phyloP scores from a whole-genome alignment of 2,329 filamentous ascomycete species.

The Clarireedia paspali region DNA sequence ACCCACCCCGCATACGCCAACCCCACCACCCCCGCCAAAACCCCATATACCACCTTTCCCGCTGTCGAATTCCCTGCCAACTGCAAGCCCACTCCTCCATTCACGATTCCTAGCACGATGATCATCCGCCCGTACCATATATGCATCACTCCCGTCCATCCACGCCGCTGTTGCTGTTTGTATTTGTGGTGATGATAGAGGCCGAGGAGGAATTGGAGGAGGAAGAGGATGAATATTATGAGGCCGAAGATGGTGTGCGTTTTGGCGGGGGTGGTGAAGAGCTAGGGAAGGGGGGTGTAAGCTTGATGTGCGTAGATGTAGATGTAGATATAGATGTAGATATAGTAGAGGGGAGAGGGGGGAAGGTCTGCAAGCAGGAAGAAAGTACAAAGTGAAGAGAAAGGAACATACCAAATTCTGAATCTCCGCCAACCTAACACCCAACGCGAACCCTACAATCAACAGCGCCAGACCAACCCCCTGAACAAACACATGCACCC shows the following conservation, averaged over 20 bases:
- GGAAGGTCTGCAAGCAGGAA: neutral
- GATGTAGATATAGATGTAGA: neutral
- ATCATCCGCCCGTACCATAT: conserved; percentile 55
- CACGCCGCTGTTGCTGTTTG: conserved; percentile 39
- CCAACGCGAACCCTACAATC: conserved; percentile 56
- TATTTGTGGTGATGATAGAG: conserved; percentile 49
- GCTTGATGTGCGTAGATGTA: too few species aligned
- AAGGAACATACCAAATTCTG: conserved; percentile 34
- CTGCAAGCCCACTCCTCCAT: conserved; percentile 54
- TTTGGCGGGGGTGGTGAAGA: conserved; percentile 32
- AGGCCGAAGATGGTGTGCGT: conserved; percentile 50
- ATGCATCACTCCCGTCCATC: conserved; percentile 46
- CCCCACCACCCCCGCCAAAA: conserved; percentile 44
- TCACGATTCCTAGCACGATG: conserved; percentile 51
- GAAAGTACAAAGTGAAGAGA: conserved; percentile 1
- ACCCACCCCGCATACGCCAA: conserved; percentile 32
- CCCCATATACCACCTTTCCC: conserved; percentile 46
- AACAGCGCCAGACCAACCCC: conserved; percentile 45
- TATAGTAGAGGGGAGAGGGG: neutral
- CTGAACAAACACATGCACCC: conserved; percentile 50
- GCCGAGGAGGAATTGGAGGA: conserved; percentile 51
- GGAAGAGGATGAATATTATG: conserved; percentile 45
- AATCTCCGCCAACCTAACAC: conserved; percentile 40
- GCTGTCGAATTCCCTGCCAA: conserved; percentile 35
- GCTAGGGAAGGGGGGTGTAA: neutral